Evolutionary conservation across 768 basidiomycete genomes (phyloP).

Genomic region (Boletus sensibilis): DNA sequence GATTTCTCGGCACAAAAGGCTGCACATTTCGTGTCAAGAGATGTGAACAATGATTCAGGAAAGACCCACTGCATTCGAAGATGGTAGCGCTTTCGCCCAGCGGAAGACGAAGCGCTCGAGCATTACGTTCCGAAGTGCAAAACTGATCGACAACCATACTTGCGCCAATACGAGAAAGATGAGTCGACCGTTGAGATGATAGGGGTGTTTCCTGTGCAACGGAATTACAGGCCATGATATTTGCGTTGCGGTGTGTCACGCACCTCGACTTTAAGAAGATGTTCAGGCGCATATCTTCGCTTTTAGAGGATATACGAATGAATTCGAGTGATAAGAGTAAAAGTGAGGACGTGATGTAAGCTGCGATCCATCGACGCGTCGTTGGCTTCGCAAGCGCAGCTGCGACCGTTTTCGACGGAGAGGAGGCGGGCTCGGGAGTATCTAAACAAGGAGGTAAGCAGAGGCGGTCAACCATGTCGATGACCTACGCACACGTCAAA

Average conservation of each 20-base stretch:
- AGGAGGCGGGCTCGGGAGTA: slow-evolving; percentile 46
- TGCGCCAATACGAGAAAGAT: slow-evolving; percentile 61
- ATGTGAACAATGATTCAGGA: not conserved
- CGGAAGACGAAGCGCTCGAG: slow-evolving; percentile 57
- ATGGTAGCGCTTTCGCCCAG: slow-evolving; percentile 33
- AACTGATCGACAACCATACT: slow-evolving; percentile 44
- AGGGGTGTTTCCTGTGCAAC: slow-evolving; percentile 63
- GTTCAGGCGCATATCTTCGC: slow-evolving; percentile 43
- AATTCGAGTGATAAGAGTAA: slow-evolving; percentile 45
- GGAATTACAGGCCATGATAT: not conserved
- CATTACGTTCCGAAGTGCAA: slow-evolving; percentile 57
- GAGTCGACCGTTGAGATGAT: slow-evolving; percentile 68
- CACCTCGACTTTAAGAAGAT: slow-evolving; percentile 71
- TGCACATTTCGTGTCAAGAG: not conserved
- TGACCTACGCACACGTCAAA: slow-evolving; percentile 51
- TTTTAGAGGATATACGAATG: slow-evolving; percentile 26
- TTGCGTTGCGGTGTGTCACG: slow-evolving; percentile 9
- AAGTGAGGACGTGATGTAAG: slow-evolving; percentile 49
- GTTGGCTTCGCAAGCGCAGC: slow-evolving; percentile 46
- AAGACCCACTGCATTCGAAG: slow-evolving; percentile 21
- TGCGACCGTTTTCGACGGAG: slow-evolving; percentile 50
- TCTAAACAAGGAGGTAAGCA: slow-evolving; percentile 32
- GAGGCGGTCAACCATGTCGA: not conserved
- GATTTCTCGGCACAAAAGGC: slow-evolving; percentile 23
- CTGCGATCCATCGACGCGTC: slow-evolving; percentile 43